Conservation (phyloP, 2,329 filamentous ascomycete genomes). For the Cordyceps tenuipes region DNA sequence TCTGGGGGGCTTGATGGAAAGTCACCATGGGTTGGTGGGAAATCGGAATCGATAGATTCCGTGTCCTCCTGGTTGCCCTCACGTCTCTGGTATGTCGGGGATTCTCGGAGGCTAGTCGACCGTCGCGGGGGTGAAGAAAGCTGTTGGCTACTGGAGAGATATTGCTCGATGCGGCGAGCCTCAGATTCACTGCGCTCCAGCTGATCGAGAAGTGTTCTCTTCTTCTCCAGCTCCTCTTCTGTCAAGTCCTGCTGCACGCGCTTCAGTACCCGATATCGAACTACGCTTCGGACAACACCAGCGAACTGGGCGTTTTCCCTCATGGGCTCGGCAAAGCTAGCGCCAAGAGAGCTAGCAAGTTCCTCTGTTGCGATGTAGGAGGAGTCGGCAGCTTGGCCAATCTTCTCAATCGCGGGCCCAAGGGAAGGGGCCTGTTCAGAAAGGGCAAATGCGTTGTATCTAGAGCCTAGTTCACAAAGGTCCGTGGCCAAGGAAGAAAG, state of each 20-base stretch:
- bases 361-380: conserved; percentile 96
- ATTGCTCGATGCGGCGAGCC: conserved; percentile 87
- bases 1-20: conserved; percentile 55
- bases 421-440: conserved; percentile 86
- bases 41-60: conserved; percentile 90
- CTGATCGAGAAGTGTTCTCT: conserved; percentile 70
- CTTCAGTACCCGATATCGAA: conserved; percentile 86
- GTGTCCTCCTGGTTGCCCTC: conserved; percentile 65
- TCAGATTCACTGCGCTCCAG: conserved; percentile 92
- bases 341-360: conserved; percentile 76
- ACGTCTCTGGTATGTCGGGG: conserved; percentile 39
- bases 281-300: conserved; percentile 79
- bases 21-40: conserved; percentile 80
- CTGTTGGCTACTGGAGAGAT: conserved; percentile 67
- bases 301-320: conserved; percentile 96
- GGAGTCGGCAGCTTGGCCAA: conserved; percentile 89
- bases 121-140: conserved; percentile 53
- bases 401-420: conserved; percentile 84
- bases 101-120: conserved; percentile 52
- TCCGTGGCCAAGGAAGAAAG: conserved; percentile 77
- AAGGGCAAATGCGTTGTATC: conserved; percentile 92
- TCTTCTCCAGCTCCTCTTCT: conserved; percentile 83
- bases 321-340: conserved; percentile 95
- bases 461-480: conserved; percentile 85
- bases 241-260: conserved; percentile 97